A percentile compares a stretch with the other conserved stretches of the same genome.
Conservation (phyloP, 768 basidiomycete species). For the Leccinum sublutescens region DNA sequence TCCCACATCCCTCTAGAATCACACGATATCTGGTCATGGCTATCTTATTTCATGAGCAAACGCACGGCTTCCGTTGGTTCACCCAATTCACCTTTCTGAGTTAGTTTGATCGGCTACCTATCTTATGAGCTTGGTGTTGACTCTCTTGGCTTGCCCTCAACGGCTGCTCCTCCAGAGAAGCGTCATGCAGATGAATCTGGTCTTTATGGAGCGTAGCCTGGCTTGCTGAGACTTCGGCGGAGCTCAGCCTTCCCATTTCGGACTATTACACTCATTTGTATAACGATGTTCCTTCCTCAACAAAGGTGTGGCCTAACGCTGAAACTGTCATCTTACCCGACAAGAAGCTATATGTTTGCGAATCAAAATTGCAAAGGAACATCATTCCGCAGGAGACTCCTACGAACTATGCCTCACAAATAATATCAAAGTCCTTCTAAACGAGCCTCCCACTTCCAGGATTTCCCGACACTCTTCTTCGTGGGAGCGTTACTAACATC, state of each 20-base stretch:
- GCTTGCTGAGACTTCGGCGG: constrained; percentile 45
- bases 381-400: constrained; percentile 79
- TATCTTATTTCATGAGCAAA: constrained; percentile 63
- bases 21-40: constrained; percentile 73
- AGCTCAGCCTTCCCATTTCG: constrained; percentile 14
- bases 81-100: constrained; percentile 73
- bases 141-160: constrained; percentile 47
- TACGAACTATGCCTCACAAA: constrained; percentile 94
- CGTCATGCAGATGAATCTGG: constrained; percentile 71
- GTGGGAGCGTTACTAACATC: constrained; percentile 71
- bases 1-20: constrained; percentile 43
- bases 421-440: constrained; percentile 55
- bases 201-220: constrained; percentile 82
- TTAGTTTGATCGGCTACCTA: constrained; percentile 73
- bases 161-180: constrained; percentile 24
- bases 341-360: constrained; percentile 58
- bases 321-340: constrained; percentile 52
- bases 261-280: constrained; percentile 12
- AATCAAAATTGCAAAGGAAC: constrained; percentile 69
- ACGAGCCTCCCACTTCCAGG: constrained; percentile 27
- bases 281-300: constrained; percentile 24
- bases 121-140: constrained; percentile 78
- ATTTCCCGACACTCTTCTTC: constrained; percentile 35
- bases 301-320: constrained; percentile 21
- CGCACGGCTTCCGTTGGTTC: constrained; percentile 47